Percentiles rank a stretch among this genome's conserved stretches.
Conservation (phyloP, 2,329 filamentous ascomycete species). For the Cryphonectria japonica region DNA sequence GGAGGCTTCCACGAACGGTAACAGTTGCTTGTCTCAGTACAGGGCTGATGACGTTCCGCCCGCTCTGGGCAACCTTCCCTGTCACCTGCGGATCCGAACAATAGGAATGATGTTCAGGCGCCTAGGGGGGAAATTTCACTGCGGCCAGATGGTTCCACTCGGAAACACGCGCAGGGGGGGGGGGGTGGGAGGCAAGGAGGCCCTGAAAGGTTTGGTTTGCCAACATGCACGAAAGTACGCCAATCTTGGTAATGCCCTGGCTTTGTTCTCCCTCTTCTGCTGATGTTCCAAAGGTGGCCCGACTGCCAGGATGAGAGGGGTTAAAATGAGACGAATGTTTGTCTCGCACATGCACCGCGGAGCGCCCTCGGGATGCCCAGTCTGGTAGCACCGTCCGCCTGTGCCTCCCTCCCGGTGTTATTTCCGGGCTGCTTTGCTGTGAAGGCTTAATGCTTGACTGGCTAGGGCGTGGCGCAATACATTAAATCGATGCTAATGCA, state of each 20-base stretch:
- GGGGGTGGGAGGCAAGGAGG: background rate
- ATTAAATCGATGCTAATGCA: background rate
- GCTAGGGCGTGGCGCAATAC: background rate
- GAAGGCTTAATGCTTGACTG: background rate
- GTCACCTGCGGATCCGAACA: background rate
- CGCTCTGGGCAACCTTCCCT: background rate
- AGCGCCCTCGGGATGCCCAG: conserved; percentile 8
- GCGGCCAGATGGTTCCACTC: background rate
- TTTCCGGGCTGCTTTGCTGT: background rate
- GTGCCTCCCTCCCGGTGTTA: background rate
- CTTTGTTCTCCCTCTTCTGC: background rate
- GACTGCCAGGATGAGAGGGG: conserved; percentile 5
- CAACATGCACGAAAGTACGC: background rate
- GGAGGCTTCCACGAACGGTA: background rate
- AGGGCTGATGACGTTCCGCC: conserved; percentile 1
- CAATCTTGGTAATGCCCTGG: background rate
- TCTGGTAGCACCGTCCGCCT: conserved; percentile 7
- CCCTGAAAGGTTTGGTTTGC: background rate
- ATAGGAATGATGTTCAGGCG: background rate
- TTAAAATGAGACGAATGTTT: conserved; percentile 15
- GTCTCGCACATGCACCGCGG: conserved; percentile 8
- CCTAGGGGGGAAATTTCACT: background rate
- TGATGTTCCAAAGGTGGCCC: conserved; percentile 18
- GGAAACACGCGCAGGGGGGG: conserved; percentile 2
- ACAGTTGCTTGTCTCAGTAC: conserved; percentile 9